phyloP scores from a whole-genome alignment of 2,329 filamentous ascomycete genomes.

The Nothophaeocryptopus gaeumannii region DNA sequence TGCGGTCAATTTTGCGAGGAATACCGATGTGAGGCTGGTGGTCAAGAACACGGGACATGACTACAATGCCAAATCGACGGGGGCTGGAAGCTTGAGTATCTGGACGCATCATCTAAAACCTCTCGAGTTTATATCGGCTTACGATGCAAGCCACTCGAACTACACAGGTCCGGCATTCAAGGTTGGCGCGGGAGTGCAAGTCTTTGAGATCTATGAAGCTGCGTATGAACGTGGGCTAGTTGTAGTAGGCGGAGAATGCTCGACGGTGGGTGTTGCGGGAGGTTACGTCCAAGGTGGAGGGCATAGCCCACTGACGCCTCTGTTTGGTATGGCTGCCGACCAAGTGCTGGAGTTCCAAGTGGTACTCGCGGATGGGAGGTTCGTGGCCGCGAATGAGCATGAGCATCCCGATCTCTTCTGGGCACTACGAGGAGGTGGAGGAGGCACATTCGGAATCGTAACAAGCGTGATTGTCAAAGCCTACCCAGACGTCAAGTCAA shows the following conservation, averaged over 20 bases:
- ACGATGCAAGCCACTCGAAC: not conserved
- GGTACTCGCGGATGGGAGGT: constrained; percentile 51
- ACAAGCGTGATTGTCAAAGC: constrained; percentile 18
- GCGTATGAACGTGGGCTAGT: constrained; percentile 1
- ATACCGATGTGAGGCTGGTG: constrained; percentile 1
- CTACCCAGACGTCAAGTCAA: constrained; percentile 11
- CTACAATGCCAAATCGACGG: constrained; percentile 57
- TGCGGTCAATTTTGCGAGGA: constrained; percentile 40
- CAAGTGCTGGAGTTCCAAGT: constrained; percentile 39
- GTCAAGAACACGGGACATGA: constrained; percentile 12
- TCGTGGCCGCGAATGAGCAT: constrained; percentile 46
- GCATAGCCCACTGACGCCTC: constrained; percentile 15
- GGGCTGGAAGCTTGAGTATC: constrained; percentile 55
- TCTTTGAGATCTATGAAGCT: constrained; percentile 11
- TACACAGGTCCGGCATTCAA: constrained; percentile 22
- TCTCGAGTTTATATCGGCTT: constrained; percentile 38
- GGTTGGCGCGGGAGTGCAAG: constrained; percentile 20
- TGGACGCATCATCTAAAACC: constrained; percentile 57
- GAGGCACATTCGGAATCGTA: constrained; percentile 44
- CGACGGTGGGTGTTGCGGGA: constrained; percentile 25
- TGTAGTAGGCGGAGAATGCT: constrained; percentile 18
- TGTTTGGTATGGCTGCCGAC: constrained; percentile 24
- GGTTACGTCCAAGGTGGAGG: constrained; percentile 27
- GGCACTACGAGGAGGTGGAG: constrained; percentile 54
- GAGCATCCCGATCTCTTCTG: constrained; percentile 51